These are phyloP conservation scores for Sclerospora graminicola DNA, from an alignment of 352 stramenopile species.

Conservation along the genomic window DNA sequence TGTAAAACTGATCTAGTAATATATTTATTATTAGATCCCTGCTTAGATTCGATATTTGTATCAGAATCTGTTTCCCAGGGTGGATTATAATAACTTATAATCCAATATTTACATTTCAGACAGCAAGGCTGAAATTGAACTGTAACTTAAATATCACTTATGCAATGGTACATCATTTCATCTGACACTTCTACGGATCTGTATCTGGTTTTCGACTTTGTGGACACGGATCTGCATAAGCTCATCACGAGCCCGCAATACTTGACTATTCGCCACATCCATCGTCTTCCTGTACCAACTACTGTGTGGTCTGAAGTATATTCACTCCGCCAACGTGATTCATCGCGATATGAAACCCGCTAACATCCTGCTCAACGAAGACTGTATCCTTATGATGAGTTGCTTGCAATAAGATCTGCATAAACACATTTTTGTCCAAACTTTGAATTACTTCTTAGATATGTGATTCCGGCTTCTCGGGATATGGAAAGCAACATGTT, in stretches of 20 bases:
- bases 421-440: background rate
- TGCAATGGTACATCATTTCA: no score
- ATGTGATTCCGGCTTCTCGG: conserved; percentile 74
- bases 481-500: conserved; percentile 68
- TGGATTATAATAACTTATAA: no score
- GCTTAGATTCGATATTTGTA: no score
- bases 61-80: no score
- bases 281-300: conserved; percentile 97
- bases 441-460: conserved; percentile 29
- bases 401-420: background rate
- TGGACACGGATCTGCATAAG: conserved; percentile 91
- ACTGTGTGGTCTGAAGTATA: conserved; percentile 92
- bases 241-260: conserved; percentile 91
- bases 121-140: no score
- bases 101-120: no score
- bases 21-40: no score
- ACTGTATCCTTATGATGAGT: conserved; percentile 71
- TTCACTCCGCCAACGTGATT: conserved; percentile 89
- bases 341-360: conserved; percentile 85
- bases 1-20: no score
- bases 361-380: conserved; percentile 85
- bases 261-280: conserved; percentile 91
- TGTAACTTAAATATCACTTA: no score
- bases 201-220: conserved; percentile 89
- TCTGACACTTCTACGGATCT: conserved; percentile 82